phyloP scores from a whole-genome alignment of 441 rosid genomes.

The Capsella rubella region DNA sequence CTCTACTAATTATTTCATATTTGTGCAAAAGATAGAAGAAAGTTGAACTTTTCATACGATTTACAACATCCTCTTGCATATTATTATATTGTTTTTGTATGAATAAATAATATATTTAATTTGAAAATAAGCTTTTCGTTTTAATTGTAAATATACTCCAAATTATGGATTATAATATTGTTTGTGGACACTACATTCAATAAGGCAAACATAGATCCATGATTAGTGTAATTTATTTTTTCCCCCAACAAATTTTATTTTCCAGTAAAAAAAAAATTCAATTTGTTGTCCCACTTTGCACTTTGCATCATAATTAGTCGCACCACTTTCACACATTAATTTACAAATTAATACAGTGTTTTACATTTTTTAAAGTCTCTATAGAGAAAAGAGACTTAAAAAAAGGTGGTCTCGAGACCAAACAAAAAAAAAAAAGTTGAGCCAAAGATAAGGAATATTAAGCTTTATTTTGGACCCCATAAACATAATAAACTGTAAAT shows the following conservation, averaged over 20 bases:
- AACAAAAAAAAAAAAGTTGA: conserved; percentile 19
- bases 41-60: conserved; percentile 40
- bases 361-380: conserved; percentile 5
- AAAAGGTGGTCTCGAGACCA: conserved; percentile 42
- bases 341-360: background rate
- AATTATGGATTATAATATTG: background rate
- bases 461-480: conserved; percentile 48
- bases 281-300: conserved; percentile 19
- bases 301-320: conserved; percentile 39
- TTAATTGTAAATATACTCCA: background rate
- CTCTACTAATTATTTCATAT: conserved; percentile 32
- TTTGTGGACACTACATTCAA: background rate
- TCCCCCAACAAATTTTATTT: background rate
- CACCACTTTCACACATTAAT: conserved; percentile 23
- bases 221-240: conserved; percentile 3
- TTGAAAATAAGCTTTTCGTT: too few species aligned
- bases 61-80: conserved; percentile 13
- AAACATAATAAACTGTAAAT: conserved; percentile 36
- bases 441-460: conserved; percentile 44
- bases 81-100: background rate
- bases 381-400: background rate
- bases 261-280: background rate
- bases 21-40: conserved; percentile 8
- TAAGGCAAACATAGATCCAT: conserved; percentile 27
- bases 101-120: too few species aligned